Base-by-base conservation (phyloP, 768 basidiomycete genomes). In the Gloeopeniophorella convolvens region DNA sequence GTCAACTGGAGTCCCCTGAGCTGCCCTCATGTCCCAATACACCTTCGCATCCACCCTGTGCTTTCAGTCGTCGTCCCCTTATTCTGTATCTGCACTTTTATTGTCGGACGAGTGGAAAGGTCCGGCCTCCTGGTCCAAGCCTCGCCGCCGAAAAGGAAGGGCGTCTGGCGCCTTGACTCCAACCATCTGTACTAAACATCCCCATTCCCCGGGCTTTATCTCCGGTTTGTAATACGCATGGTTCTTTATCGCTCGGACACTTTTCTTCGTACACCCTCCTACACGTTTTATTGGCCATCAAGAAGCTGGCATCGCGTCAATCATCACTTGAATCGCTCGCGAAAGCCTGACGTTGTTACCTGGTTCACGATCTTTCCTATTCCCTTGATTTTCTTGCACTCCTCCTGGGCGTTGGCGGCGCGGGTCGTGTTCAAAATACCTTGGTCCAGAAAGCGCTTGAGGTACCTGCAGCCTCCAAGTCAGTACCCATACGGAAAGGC, bases 361-460 rank as follows among this genome's bases (percentile, higher is more conserved):
- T 58, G 57, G 33, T 33, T 37, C n/a, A 58, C 55, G 28, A 58
- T 48, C 30, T 50, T 56, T 23, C 46, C 46, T 3, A 58, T 56
- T 12, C 50, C 55, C 30, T 50, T 56, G 3, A 58, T 51, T 42
- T 58, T 58, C 43, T 10, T 44, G 28, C 57, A 58, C 28, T 58
- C 57, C 28, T 58, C 50, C 16, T 27, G 27, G 21, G 44, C 57
- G 36, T 58, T 58, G 24, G 45, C 37, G 21, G 48, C 43, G 4
- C 37, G 47, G 12, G 55, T 49, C 33, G 43, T 52, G 26, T 58
- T 58, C n/a, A 58, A 44, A 16, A 52, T 11, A 3, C 55, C 55
- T 24, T 58, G 50, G 16, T 56, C 48, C 5, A 30, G 40, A 32
- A 56, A 52, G 5, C 34, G 32, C 31, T 48, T 56, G 33, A 58